Evolutionary conservation across 768 basidiomycete genomes (phyloP).

Genomic region (Cantharellus cinnabarinus): DNA sequence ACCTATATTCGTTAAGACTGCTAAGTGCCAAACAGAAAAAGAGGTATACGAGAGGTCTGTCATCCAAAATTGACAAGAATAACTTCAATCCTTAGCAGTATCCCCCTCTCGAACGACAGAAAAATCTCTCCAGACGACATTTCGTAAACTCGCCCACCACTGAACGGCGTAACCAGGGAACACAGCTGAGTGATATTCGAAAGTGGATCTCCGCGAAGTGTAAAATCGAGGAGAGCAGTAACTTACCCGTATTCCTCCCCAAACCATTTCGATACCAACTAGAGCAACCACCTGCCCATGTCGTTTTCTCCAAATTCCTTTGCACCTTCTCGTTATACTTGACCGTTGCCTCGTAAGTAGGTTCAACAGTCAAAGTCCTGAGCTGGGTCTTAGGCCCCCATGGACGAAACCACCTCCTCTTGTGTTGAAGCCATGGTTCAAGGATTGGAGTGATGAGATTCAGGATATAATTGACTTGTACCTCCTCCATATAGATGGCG

Average conservation of each 20-base stretch:
- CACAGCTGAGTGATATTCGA: neutral
- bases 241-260: neutral
- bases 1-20: too few species aligned
- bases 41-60: too few species aligned
- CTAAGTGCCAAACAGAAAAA: too few species aligned
- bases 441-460: neutral
- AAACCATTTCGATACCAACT: neutral
- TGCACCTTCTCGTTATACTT: neutral
- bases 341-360: neutral
- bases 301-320: neutral
- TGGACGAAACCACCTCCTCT: too few species aligned
- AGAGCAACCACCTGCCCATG: neutral
- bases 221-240: neutral
- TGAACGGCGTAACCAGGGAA: neutral
- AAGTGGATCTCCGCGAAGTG: neutral
- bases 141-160: neutral
- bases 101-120: neutral
- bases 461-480: slow-evolving; percentile 17
- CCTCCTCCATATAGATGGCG: slow-evolving; percentile 33
- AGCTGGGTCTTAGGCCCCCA: neutral
- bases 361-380: neutral
- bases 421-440: neutral
- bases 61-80: too few species aligned
- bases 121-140: neutral
- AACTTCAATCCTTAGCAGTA: neutral